phyloP scores from a whole-genome alignment of 495 filamentous ascomycete species.

The Neurospora sp. region DNA sequence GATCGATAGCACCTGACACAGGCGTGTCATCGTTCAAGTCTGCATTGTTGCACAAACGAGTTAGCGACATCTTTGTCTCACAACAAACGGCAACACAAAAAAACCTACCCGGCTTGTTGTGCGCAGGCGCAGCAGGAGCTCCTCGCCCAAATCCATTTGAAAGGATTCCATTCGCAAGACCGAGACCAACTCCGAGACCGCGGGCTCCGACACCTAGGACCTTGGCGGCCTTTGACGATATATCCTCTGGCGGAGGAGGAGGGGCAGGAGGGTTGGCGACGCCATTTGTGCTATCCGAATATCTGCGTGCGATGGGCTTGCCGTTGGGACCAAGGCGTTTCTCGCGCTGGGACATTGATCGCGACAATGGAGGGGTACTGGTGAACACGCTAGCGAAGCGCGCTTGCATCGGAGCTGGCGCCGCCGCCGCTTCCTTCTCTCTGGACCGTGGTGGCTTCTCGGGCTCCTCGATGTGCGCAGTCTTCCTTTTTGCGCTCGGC shows the following conservation, averaged over 20 bases:
- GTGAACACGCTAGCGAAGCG: conserved; percentile 41
- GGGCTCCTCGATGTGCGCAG: conserved; percentile 21
- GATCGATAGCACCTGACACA: conserved; percentile 24
- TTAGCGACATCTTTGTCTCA: conserved; percentile 9
- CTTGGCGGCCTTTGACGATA: conserved; percentile 45
- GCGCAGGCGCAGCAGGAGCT: conserved; percentile 16
- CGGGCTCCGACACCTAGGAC: conserved; percentile 34
- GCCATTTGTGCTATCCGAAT: conserved; percentile 36
- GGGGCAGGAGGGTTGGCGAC: conserved; percentile 22
- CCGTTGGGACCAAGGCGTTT: conserved; percentile 27
- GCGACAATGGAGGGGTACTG: conserved; percentile 40
- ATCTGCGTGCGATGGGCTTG: conserved; percentile 38
- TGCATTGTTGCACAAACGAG: neutral
- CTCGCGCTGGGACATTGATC: conserved; percentile 41
- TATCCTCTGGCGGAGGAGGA: conserved; percentile 32
- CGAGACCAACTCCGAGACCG: conserved; percentile 4
- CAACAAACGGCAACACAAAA: conserved; percentile 8
- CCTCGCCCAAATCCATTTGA: conserved; percentile 7
- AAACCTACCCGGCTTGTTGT: conserved; percentile 24
- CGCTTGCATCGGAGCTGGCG: conserved; percentile 15
- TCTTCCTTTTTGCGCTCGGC: conserved; percentile 26
- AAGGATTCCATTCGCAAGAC: conserved; percentile 11
- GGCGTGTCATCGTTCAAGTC: neutral
- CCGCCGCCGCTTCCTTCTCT: conserved; percentile 32
- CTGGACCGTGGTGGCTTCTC: conserved; percentile 25